Evolutionary conservation across 202 grass and related monocot species (phyloP).

Genomic region (Setaria viridis): DNA sequence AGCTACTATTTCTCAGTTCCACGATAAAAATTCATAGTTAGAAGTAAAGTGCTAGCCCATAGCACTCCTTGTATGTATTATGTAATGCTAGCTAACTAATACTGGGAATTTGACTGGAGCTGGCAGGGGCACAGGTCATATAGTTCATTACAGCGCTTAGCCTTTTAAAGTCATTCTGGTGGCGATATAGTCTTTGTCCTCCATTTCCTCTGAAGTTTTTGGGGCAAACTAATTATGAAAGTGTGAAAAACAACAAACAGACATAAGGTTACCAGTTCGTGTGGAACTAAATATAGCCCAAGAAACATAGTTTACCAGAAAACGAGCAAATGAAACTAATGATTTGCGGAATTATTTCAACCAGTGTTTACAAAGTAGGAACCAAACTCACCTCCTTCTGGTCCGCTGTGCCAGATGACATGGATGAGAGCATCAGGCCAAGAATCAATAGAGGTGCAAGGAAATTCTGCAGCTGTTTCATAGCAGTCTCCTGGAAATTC

Average conservation of each 20-base stretch:
- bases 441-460: conserved; percentile 74
- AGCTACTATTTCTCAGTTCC: not conserved
- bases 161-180: conserved; percentile 2
- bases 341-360: conserved; percentile 1
- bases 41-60: not conserved
- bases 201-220: conserved; percentile 3
- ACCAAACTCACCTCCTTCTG: conserved; percentile 78
- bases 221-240: conserved; percentile 5
- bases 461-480: conserved; percentile 74
- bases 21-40: too few relatives aligned
- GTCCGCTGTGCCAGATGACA: conserved; percentile 63
- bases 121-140: not conserved
- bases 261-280: not conserved
- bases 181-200: not conserved
- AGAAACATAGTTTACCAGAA: not conserved
- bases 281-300: not conserved
- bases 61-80: not conserved
- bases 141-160: not conserved
- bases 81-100: not conserved
- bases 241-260: conserved; percentile 8
- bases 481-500: conserved; percentile 66
- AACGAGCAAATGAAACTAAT: not conserved
- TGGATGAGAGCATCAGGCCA: conserved; percentile 71
- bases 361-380: conserved; percentile 2
- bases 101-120: not conserved